Evolutionary conservation across 1,284 basidiomycete species (phyloP), one percentile per base, ranked within the genome.

Genomic region (Ustilago tritici): DNA sequence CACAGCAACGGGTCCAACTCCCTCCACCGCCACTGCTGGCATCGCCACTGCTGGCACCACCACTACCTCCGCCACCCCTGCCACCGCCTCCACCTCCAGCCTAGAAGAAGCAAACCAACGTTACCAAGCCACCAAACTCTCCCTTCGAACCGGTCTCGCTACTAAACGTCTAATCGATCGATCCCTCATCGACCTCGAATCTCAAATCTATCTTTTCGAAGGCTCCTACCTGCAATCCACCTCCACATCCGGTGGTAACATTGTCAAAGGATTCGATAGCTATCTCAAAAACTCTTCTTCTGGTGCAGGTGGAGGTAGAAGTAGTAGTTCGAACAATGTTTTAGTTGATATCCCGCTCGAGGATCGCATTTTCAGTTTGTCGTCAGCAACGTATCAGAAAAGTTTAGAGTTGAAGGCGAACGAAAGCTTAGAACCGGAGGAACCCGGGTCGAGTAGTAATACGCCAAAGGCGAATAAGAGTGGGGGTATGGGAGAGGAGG

Each of bases 171-270:
- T 70, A 23, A 81, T 82, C 36, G 84, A 85, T 58, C 77, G 77
- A 10, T 73, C 76, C 0, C 70, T 85, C 35, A 76, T 82, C 23
- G 84, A 85, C 57, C 74, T 85, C 53, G 84, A 85, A 54, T 83
- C 83, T 8, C 84, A 85, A 35, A 84, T 85, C 56, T 85, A 82
- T 65, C 78, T 85, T 15, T 85, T 83, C 38, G 84, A 85, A 57
- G 84, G 83, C 15, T 84, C 83, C 12, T 85, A 85, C 40, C 79
- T 85, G 28, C 66, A 77, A 58, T 73, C 70, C 34, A 85, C 84
- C 3, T 66, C 83, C 3, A 58, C 79, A 0, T 83, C 82, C 15
- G 84, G 84, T n/a, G 84, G 84, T 9, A 85, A 85, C 56, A 84
- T 85, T n/a, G 81, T 85, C 36, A 84, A 84, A 56, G 84, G 84